A percentile compares a stretch with the other conserved stretches of the same genome.
These are phyloP conservation scores for Orbilia javanica DNA, from an alignment of 2,329 filamentous ascomycete genomes.

Conservation along the genomic window DNA sequence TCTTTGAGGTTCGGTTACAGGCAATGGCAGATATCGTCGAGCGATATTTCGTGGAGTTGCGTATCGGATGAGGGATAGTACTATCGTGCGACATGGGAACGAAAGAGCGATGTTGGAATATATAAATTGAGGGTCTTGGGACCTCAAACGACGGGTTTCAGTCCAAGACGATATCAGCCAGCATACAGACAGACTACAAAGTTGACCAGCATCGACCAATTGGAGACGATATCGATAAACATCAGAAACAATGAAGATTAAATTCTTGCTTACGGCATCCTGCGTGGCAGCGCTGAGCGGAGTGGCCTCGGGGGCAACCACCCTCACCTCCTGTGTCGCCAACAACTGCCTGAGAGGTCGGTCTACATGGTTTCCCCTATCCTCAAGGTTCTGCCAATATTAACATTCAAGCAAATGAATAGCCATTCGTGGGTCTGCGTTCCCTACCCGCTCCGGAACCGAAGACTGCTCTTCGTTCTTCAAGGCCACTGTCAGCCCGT, in stretches of 20 bases:
- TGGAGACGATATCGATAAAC: not conserved
- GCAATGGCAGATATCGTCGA: not conserved
- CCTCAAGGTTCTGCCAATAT: not conserved
- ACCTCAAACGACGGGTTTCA: too few relatives aligned
- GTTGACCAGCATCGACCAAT: not conserved
- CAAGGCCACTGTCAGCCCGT: slow-evolving; percentile 19
- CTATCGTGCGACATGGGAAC: not conserved
- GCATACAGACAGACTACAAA: not conserved
- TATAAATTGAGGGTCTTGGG: too few relatives aligned
- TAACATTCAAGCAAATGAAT: not conserved
- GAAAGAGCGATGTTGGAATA: not conserved
- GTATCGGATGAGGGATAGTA: too few relatives aligned
- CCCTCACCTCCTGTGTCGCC: not conserved
- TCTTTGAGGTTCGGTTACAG: not conserved
- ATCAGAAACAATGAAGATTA: too few relatives aligned
- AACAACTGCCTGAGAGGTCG: slow-evolving; percentile 32
- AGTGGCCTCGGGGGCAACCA: not conserved
- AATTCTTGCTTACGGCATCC: not conserved
- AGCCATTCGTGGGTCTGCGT: slow-evolving; percentile 1
- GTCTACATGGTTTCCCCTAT: not conserved
- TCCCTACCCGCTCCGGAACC: slow-evolving; percentile 4
- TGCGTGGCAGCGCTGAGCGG: not conserved
- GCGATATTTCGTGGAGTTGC: too few relatives aligned
- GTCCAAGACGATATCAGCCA: not conserved
- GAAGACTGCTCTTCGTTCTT: slow-evolving; percentile 28